phyloP scores from a whole-genome alignment of 2,329 filamentous ascomycete species.

The Cercospora sojina region DNA sequence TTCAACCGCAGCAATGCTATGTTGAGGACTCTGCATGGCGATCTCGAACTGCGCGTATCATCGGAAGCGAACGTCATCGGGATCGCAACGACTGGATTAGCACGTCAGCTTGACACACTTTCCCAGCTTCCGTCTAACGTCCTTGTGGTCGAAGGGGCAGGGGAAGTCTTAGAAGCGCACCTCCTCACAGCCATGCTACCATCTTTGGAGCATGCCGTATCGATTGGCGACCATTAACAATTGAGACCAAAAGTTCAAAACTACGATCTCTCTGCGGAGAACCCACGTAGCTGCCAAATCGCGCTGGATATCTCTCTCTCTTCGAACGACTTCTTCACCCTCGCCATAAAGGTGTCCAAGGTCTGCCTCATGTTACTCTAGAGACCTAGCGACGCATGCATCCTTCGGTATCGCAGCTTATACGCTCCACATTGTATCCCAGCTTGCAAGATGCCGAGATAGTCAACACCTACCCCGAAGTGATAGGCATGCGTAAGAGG shows the following conservation, averaged over 20 bases:
- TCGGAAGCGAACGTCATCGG: slow-evolving; percentile 55
- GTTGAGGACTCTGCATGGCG: slow-evolving; percentile 26
- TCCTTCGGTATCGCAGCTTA: slow-evolving; percentile 59
- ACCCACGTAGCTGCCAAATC: slow-evolving; percentile 48
- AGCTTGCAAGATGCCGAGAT: slow-evolving; percentile 51
- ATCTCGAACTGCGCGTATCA: slow-evolving; percentile 44
- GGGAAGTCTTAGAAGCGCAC: slow-evolving; percentile 66
- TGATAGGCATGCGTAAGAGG: slow-evolving; percentile 53
- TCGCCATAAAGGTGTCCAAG: neutral
- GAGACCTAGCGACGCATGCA: slow-evolving; percentile 65
- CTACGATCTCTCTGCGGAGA: slow-evolving; percentile 54
- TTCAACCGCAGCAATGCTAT: slow-evolving; percentile 6
- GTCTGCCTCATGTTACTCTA: slow-evolving; percentile 42
- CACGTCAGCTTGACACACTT: slow-evolving; percentile 52
- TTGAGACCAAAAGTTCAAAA: slow-evolving; percentile 60
- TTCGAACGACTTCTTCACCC: slow-evolving; percentile 59
- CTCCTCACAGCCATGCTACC: slow-evolving; percentile 60
- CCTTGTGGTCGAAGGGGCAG: slow-evolving; percentile 59
- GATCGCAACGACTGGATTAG: slow-evolving; percentile 60
- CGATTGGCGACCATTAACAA: slow-evolving; percentile 65
- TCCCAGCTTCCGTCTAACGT: slow-evolving; percentile 49
- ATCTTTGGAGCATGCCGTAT: slow-evolving; percentile 59
- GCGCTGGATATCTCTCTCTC: slow-evolving; percentile 58
- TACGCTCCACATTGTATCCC: slow-evolving; percentile 60
- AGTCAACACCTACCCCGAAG: slow-evolving; percentile 27